These are phyloP conservation scores for Trichosanthes truncata DNA, from an alignment of 306 rosid species.

Conservation along the genomic window DNA sequence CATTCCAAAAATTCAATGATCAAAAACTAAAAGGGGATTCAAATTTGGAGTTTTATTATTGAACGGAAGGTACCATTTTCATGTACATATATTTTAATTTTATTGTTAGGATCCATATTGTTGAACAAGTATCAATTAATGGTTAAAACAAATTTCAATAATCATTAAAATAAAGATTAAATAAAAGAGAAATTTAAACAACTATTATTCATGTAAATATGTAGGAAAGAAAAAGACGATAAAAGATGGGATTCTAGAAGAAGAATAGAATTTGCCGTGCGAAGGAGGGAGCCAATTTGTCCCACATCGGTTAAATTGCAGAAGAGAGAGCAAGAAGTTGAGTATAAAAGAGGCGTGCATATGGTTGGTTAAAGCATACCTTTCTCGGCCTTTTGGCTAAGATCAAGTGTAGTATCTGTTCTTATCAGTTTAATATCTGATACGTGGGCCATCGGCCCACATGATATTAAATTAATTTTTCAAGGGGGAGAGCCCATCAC, in stretches of 20 bases:
- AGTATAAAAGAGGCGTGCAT: neutral
- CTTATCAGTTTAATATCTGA: constrained; percentile 5
- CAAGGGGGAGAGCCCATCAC: neutral
- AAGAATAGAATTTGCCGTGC: no score
- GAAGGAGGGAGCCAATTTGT: neutral
- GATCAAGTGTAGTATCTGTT: constrained; percentile 3
- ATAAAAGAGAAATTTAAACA: no score
- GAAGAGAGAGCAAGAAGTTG: neutral
- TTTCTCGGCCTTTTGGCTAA: constrained; percentile 8
- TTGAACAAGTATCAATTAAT: no score
- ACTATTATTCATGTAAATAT: neutral
- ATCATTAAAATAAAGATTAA: no score
- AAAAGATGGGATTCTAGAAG: no score
- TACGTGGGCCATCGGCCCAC: neutral
- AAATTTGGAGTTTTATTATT: no score
- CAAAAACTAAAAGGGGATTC: no score
- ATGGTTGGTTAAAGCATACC: fast-evolving
- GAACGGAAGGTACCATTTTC: no score
- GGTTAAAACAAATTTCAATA: no score
- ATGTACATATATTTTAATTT: no score
- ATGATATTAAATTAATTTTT: neutral
- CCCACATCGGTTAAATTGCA: neutral
- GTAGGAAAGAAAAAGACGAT: neutral
- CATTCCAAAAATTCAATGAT: no score
- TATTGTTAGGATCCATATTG: no score